Evolutionary conservation across 2,329 filamentous ascomycete genomes (phyloP), one percentile per base, ranked within the genome.

Genomic region (Neurospora sp.): DNA sequence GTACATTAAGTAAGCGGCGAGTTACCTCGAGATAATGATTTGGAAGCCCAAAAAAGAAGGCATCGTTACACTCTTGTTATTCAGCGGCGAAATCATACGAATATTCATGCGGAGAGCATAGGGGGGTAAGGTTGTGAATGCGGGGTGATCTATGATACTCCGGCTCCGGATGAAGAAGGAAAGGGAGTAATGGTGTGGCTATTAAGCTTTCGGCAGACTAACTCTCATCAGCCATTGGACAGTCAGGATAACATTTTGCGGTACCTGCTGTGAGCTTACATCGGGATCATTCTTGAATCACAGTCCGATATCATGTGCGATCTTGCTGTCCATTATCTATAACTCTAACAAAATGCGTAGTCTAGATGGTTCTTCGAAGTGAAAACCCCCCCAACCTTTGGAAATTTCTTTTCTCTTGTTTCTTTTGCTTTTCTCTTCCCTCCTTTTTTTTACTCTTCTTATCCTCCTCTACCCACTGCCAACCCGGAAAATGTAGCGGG

Each of bases 391-490:
- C 10, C 33, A 23, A 17, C n/a, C 3, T 9, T 38, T 33, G 17
- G 9, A 9, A 43, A 19, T 9, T 66, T 38, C 36, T 42, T 42
- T 38, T 66, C 52, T 74, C 66, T 23, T 42, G 46, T 40, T 39
- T 66, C 39, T 62, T 33, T 40, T 46, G 38, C 69, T 42, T 46
- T 33, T 68, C 11, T 38, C 19, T 39, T 72, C 69, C 67, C 70
- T 71, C 38, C 73, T 42, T 72, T 70, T 36, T 71, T 68, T 72
- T 38, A 58, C 69, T 68, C 68, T 40, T 68, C 4, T 43, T 38
- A 43, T 66, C 68, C 42, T 28, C 67, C 46, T 71, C 13, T 62
- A 62, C 28, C 52, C 52, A 62, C 28, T 62, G 52, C 52, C 52
- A 33, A 62, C 23, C 52, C 52, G 52, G 8, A 62, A 36, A 9